Conservation (phyloP, 75 land plant genomes). For the Selaginella moellendorffii region DNA sequence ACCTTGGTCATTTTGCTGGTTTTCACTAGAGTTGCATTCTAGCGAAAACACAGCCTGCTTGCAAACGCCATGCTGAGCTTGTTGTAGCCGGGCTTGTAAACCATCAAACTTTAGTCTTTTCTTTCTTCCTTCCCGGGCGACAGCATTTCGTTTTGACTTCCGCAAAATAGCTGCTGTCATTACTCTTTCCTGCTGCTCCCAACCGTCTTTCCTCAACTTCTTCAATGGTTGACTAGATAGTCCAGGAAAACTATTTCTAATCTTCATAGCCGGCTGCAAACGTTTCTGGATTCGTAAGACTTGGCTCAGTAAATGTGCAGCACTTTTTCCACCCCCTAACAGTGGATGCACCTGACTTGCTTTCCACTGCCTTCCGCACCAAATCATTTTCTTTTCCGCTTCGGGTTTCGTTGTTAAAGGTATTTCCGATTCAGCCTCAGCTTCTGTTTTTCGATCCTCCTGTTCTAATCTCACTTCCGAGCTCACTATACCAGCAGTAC, state of each 20-base stretch:
- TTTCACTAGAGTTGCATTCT: not conserved
- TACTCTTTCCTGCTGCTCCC: not conserved
- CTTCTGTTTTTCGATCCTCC: not conserved
- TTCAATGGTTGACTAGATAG: not conserved
- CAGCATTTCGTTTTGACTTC: not conserved
- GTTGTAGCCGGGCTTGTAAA: not conserved
- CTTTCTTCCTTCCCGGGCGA: not conserved
- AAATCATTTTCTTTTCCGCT: too few species aligned
- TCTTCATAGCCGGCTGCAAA: too few species aligned
- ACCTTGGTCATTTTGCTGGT: too few species aligned
- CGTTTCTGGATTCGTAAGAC: not conserved
- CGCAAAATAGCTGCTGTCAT: not conserved
- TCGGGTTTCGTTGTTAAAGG: too few species aligned
- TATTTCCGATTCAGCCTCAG: too few species aligned
- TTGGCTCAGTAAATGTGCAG: not conserved
- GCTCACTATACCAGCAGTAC: too few species aligned
- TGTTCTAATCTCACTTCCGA: not conserved
- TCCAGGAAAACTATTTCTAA: not conserved
- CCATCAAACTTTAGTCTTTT: not conserved
- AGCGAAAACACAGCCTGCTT: not conserved
- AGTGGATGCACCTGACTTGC: constrained; percentile 76
- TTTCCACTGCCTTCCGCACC: constrained; percentile 96
- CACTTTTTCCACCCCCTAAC: constrained; percentile 21
- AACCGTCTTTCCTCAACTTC: not conserved
- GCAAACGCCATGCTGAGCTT: not conserved